Conservation (phyloP, 2,329 filamentous ascomycete genomes). For the Epichloe sylvatica region DNA sequence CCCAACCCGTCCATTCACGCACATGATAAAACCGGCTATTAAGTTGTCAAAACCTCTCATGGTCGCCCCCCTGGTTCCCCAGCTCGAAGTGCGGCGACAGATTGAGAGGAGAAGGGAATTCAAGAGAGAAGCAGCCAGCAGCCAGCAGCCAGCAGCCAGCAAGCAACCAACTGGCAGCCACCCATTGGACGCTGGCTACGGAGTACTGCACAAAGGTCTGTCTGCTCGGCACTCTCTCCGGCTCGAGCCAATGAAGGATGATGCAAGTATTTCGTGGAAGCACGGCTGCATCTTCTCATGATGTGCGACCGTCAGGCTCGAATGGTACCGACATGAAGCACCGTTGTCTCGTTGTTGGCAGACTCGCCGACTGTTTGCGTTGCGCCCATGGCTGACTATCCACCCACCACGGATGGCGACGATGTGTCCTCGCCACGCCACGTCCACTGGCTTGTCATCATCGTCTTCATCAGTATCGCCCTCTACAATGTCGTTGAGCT, state of each 20-base stretch:
- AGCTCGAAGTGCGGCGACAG: not conserved
- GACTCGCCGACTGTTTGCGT: not conserved
- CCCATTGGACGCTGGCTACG: too few species aligned
- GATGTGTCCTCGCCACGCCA: not conserved
- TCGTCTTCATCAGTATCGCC: constrained; percentile 14
- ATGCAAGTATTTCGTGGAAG: not conserved
- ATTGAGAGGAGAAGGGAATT: too few species aligned
- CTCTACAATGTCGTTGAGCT: constrained; percentile 18
- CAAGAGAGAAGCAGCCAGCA: too few species aligned
- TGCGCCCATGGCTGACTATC: not conserved
- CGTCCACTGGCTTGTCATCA: constrained; percentile 4
- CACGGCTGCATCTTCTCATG: not conserved
- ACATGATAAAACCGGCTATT: too few species aligned
- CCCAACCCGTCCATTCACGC: too few species aligned
- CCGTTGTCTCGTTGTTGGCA: not conserved
- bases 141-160: too few species aligned
- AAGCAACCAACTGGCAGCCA: too few species aligned
- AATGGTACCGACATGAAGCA: not conserved
- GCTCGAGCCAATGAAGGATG: too few species aligned
- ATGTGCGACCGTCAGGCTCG: not conserved
- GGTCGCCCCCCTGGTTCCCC: not conserved
- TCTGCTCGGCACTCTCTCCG: too few species aligned
- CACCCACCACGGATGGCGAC: not conserved
- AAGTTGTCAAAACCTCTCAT: not conserved
- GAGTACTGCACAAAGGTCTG: too few species aligned